These are phyloP conservation scores for Phytophthora sojae DNA, from an alignment of 352 stramenopile genomes.

Conservation along the genomic window DNA sequence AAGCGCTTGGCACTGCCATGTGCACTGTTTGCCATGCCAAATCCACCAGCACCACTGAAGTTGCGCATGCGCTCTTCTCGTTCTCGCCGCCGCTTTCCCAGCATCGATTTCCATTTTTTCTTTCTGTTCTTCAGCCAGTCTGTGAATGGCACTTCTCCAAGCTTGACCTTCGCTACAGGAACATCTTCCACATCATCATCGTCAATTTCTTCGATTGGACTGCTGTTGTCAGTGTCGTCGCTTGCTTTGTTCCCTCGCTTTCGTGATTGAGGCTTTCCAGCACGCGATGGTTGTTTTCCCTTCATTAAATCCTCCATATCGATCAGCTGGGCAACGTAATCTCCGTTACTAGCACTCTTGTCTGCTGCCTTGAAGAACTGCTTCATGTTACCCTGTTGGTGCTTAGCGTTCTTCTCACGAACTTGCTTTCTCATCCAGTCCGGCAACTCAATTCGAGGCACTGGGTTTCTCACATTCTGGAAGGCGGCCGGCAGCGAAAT, in stretches of 20 bases:
- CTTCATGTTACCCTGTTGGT: slow-evolving; percentile 89
- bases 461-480: slow-evolving; percentile 97
- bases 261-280: slow-evolving; percentile 10
- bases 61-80: slow-evolving; percentile 58
- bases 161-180: slow-evolving; percentile 44
- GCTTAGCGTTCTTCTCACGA: slow-evolving; percentile 87
- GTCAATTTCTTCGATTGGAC: slow-evolving; percentile 39
- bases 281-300: slow-evolving; percentile 25
- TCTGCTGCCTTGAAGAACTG: slow-evolving; percentile 83
- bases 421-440: slow-evolving; percentile 97
- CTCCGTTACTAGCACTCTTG: slow-evolving; percentile 33
- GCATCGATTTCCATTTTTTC: slow-evolving; percentile 71
- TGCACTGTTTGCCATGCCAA: slow-evolving; percentile 39
- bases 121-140: slow-evolving; percentile 80
- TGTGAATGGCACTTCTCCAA: slow-evolving; percentile 64
- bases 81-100: slow-evolving; percentile 65
- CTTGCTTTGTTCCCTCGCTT: slow-evolving; percentile 29
- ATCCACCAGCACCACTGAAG: slow-evolving; percentile 31
- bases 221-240: slow-evolving; percentile 19
- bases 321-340: slow-evolving; percentile 72
- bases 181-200: slow-evolving; percentile 24
- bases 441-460: slow-evolving; percentile 95
- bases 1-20: slow-evolving; percentile 48
- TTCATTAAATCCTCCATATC: slow-evolving; percentile 75
- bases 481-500: slow-evolving; percentile 99